A percentile compares a stretch with the other conserved stretches of the same genome.
Conservation (phyloP, 1,284 basidiomycete species). For the Melampsora medusae region DNA sequence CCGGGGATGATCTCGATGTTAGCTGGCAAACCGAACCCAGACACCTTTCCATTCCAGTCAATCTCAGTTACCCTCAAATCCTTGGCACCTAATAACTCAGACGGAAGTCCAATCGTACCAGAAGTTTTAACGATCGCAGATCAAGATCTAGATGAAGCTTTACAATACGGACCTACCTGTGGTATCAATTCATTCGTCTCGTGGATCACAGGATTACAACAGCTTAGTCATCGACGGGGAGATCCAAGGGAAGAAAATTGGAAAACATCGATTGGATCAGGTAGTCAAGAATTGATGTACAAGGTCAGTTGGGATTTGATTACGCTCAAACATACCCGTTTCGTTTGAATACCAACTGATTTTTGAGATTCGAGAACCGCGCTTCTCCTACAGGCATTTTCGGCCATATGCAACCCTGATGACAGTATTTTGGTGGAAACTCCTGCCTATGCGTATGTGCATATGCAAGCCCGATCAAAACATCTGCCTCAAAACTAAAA, state of each 20-base stretch:
- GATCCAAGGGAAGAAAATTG: constrained; percentile 37
- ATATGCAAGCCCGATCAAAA: neutral
- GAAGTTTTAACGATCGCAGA: constrained; percentile 47
- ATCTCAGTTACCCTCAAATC: constrained; percentile 62
- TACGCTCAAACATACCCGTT: neutral
- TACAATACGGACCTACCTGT: constrained; percentile 52
- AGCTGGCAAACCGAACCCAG: constrained; percentile 72
- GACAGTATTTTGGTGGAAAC: constrained; percentile 43
- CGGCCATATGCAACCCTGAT: constrained; percentile 41
- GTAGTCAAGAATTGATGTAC: constrained; percentile 42
- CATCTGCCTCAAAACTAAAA: no score
- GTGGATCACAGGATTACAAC: constrained; percentile 50
- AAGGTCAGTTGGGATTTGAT: constrained; percentile 18
- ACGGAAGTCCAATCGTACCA: neutral
- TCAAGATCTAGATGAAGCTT: constrained; percentile 49
- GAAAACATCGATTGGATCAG: constrained; percentile 34
- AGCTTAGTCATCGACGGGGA: constrained; percentile 49
- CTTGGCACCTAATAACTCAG: neutral
- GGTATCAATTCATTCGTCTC: constrained; percentile 49
- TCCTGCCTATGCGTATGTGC: constrained; percentile 42
- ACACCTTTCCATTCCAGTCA: constrained; percentile 81
- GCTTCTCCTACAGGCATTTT: constrained; percentile 17
- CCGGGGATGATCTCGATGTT: constrained; percentile 82
- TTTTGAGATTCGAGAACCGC: neutral
- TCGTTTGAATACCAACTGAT: neutral